These are phyloP conservation scores for Phytophthora agathidicida DNA, from an alignment of 352 stramenopile species.

Conservation along the genomic window DNA sequence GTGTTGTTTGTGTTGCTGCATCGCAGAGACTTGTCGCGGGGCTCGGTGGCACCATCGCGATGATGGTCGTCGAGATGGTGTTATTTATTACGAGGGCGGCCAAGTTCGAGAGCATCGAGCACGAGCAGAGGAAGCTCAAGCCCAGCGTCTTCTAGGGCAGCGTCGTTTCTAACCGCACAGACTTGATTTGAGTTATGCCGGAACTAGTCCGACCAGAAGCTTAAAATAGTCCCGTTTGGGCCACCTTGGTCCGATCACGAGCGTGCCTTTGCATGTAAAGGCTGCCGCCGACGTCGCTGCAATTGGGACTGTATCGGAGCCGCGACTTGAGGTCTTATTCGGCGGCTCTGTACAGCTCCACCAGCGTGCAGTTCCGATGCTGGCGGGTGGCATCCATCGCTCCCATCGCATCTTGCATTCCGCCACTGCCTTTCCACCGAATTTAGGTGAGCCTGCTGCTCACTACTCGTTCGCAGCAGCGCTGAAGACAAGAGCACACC, in stretches of 20 bases:
- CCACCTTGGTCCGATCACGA: too few species aligned
- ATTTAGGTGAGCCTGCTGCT: conserved; percentile 1
- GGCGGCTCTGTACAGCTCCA: neutral
- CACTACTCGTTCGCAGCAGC: conserved; percentile 14
- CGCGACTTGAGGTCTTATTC: conserved; percentile 20
- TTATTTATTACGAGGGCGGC: conserved; percentile 80
- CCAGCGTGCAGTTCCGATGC: conserved; percentile 6
- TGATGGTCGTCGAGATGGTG: conserved; percentile 91
- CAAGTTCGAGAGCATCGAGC: conserved; percentile 71
- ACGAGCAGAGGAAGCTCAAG: conserved; percentile 43
- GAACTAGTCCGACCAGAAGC: too few species aligned
- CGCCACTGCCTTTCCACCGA: conserved; percentile 14
- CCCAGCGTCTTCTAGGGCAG: conserved; percentile 43
- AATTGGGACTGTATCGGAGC: conserved; percentile 1
- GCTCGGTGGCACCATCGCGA: conserved; percentile 73
- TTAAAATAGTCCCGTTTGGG: too few species aligned
- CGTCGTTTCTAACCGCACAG: too few species aligned
- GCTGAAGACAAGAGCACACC: neutral
- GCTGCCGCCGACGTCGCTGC: conserved; percentile 2
- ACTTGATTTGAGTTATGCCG: too few species aligned
- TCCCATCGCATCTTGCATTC: conserved; percentile 21
- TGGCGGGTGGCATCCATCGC: neutral
- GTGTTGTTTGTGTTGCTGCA: conserved; percentile 3
- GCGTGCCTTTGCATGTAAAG: conserved; percentile 38
- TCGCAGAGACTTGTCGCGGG: conserved; percentile 67